These are phyloP conservation scores for Cystoderma amianthinum DNA, from an alignment of 768 basidiomycete genomes.

Conservation along the genomic window DNA sequence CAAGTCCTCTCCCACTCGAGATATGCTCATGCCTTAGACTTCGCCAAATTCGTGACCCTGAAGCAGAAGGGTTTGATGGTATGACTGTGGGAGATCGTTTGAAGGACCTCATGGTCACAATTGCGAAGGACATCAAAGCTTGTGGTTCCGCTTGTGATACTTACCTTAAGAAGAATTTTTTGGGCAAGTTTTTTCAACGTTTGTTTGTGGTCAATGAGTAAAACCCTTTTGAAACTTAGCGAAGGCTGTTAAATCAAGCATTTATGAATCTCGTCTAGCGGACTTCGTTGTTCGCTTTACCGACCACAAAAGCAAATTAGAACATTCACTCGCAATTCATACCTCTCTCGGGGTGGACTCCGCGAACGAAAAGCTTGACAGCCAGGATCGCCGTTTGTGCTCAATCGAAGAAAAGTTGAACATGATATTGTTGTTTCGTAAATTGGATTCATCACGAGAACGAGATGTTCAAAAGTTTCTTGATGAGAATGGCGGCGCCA, in stretches of 20 bases:
- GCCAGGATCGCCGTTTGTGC: slow-evolving; percentile 10
- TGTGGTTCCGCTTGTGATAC: slow-evolving; percentile 32
- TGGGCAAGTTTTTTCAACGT: slow-evolving; percentile 24
- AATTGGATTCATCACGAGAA: slow-evolving; percentile 31
- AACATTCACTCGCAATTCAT: slow-evolving; percentile 28
- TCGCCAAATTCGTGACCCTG: slow-evolving; percentile 5
- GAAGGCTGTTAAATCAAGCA: slow-evolving; percentile 24
- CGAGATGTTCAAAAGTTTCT: slow-evolving; percentile 29
- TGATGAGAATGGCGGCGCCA: slow-evolving; percentile 29
- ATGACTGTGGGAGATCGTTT: slow-evolving; percentile 16
- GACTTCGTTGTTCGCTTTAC: slow-evolving; percentile 23
- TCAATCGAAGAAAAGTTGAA: slow-evolving; percentile 23
- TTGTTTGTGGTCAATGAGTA: too few species aligned
- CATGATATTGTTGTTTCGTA: slow-evolving; percentile 26
- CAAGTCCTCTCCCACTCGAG: not conserved
- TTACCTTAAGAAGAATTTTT: slow-evolving; percentile 27
- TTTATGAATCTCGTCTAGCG: slow-evolving; percentile 31
- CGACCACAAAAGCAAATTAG: slow-evolving; percentile 24
- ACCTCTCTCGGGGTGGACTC: slow-evolving; percentile 27
- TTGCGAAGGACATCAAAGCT: slow-evolving; percentile 28
- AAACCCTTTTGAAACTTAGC: too few species aligned
- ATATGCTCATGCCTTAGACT: slow-evolving; percentile 7
- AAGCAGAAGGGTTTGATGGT: slow-evolving; percentile 17
- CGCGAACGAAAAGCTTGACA: slow-evolving; percentile 22
- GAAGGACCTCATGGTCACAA: slow-evolving; percentile 12